Percentiles rank a stretch among this genome's conserved stretches.
Conservation (phyloP, 768 basidiomycete species). For the Leccinum olivaceopallidum region DNA sequence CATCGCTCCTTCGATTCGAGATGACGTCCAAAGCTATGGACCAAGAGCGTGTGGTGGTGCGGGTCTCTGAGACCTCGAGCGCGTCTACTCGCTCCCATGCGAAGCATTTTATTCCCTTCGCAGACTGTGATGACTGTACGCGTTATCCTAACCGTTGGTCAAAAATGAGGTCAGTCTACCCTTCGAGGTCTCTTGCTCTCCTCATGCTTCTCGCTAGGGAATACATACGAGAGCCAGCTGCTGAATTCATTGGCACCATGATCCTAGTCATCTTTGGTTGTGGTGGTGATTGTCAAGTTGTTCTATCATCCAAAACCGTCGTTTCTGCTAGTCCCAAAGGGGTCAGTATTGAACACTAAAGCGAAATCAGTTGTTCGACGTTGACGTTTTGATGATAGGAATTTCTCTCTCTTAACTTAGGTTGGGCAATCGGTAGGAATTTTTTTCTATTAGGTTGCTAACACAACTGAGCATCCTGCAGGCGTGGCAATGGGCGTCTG, state of each 20-base stretch:
- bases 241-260: constrained; percentile 62
- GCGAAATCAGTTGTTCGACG: not conserved
- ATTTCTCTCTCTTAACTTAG: constrained; percentile 27
- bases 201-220: constrained; percentile 33
- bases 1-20: constrained; percentile 1
- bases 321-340: constrained; percentile 55
- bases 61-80: constrained; percentile 23
- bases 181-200: not conserved
- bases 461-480: constrained; percentile 14
- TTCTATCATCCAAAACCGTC: constrained; percentile 44
- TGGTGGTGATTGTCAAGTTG: constrained; percentile 58
- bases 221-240: constrained; percentile 55
- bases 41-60: constrained; percentile 14
- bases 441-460: not conserved
- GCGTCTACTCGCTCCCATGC: constrained; percentile 8
- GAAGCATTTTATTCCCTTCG: constrained; percentile 16
- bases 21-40: constrained; percentile 23
- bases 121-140: constrained; percentile 36
- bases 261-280: constrained; percentile 60
- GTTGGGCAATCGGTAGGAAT: constrained; percentile 34
- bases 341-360: constrained; percentile 39
- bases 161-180: constrained; percentile 45
- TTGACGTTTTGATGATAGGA: constrained; percentile 18
- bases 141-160: constrained; percentile 54
- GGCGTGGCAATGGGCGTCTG: constrained; percentile 68